Conservation (phyloP, 2,329 filamentous ascomycete species). For the Ophiostoma montium region DNA sequence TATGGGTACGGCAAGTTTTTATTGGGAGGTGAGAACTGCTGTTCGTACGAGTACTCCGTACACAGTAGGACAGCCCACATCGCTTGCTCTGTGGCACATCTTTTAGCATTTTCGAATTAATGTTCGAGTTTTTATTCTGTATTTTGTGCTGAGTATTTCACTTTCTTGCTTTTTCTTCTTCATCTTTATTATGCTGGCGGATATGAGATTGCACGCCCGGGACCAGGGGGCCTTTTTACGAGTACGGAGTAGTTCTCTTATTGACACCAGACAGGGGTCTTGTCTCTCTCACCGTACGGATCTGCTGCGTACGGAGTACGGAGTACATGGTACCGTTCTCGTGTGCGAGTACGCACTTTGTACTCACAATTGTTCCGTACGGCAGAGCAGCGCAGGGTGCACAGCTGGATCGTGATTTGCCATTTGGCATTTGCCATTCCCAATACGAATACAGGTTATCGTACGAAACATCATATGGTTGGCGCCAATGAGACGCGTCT, state of each 20-base stretch:
- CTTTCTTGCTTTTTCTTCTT: neutral
- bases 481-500: neutral
- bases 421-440: neutral
- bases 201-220: neutral
- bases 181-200: neutral
- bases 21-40: neutral
- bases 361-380: too few species aligned
- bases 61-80: too few species aligned
- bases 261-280: neutral
- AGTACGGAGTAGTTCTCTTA: neutral
- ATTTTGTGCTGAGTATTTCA: neutral
- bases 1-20: neutral
- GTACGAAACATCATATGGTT: too few species aligned
- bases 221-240: neutral
- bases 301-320: neutral
- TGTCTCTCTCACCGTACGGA: neutral
- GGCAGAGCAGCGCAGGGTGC: too few species aligned
- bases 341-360: too few species aligned
- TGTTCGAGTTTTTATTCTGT: neutral
- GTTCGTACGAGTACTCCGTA: too few species aligned
- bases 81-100: too few species aligned
- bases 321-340: too few species aligned
- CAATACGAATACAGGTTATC: neutral
- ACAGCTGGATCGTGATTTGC: neutral
- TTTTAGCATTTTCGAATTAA: neutral